Evolutionary conservation across 225 moss, liverwort and hornwort species (phyloP), one percentile per base, ranked within the genome.

Genomic region (Sphagnum contortum): DNA sequence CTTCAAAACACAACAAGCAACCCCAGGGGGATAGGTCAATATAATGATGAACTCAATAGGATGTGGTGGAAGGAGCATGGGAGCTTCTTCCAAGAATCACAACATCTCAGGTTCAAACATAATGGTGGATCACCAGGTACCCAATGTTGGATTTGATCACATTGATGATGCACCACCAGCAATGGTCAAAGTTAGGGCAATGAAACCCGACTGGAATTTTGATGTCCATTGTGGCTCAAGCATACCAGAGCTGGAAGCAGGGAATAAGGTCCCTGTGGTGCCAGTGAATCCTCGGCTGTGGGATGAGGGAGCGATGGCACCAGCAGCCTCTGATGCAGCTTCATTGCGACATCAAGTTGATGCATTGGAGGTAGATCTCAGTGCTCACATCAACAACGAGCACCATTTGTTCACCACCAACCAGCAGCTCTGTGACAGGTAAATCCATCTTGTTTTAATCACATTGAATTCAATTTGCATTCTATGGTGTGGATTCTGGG

Each of bases 321-420:
- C 72, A 48, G 67, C 75, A 56, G 61, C 68, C 0, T n/a, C 62
- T 4, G 69, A 50, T 44, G 61, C 67, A 3, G 55, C 29, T 4
- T 68, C 71, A 3, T 48, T 81, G 63, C 66, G 63, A 51, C 77
- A 72, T 69, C 78, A 78, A 50, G 64, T 78, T 64, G 75, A 75
- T 57, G 61, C 72, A 12, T 62, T 81, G 75, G 71, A 78, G 64
- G 57, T 64, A 55, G 70, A 81, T 60, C 60, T 81, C 45, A 77
- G 75, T 10, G 57, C 72, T 47, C 78, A 75, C 48, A 70, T 75
- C 14, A 72, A 72, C 3, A 78, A 78, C 62, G 81, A 78, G 62
- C 75, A 65, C 49, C 74, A 72, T 69, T 67, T 78, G 60, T 64
- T 81, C 68, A 60, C 69, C 3, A 69, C 78, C n/a, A 81, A 78